These are phyloP conservation scores for Coemansia sp. DNA, from an alignment of 192 early-diverging fungal genomes.

Conservation along the genomic window DNA sequence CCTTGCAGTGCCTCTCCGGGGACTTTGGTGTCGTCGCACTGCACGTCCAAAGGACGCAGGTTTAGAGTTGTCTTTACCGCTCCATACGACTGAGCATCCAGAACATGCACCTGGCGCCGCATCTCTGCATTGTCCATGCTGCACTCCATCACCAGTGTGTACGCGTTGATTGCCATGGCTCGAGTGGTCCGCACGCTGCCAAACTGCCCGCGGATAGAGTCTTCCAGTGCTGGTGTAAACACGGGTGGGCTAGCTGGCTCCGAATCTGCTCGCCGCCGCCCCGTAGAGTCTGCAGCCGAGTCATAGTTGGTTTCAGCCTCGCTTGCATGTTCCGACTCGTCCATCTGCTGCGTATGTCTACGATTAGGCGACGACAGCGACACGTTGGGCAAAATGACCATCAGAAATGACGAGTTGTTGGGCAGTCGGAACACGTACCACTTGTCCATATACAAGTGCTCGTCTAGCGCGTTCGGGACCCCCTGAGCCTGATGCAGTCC, in stretches of 20 bases:
- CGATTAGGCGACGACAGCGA: slow-evolving; percentile 33
- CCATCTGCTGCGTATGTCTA: neutral
- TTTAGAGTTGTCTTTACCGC: slow-evolving; percentile 32
- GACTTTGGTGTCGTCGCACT: slow-evolving; percentile 21
- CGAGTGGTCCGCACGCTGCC: neutral
- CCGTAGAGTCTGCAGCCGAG: neutral
- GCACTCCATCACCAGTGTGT: slow-evolving; percentile 52
- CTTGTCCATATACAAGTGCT: slow-evolving; percentile 49
- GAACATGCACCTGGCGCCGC: slow-evolving; percentile 30
- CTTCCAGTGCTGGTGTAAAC: slow-evolving; percentile 34
- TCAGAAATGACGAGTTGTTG: slow-evolving; percentile 51
- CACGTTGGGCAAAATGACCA: slow-evolving; percentile 49
- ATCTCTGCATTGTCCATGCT: slow-evolving; percentile 51
- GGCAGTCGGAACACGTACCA: slow-evolving; percentile 51
- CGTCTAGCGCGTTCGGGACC: slow-evolving; percentile 47
- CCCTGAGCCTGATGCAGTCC: slow-evolving; percentile 30
- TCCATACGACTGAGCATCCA: slow-evolving; percentile 10
- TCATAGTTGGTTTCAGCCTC: neutral
- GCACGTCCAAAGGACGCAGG: slow-evolving; percentile 26
- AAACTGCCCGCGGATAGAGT: slow-evolving; percentile 24
- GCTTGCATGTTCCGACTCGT: neutral
- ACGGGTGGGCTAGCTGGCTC: slow-evolving; percentile 33
- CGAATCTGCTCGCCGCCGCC: slow-evolving; percentile 18
- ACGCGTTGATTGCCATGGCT: slow-evolving; percentile 24
- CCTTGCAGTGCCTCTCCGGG: slow-evolving; percentile 35